Evolutionary conservation across 2,329 filamentous ascomycete genomes (phyloP).

Genomic region (Sclerotinia sclerotiorum): DNA sequence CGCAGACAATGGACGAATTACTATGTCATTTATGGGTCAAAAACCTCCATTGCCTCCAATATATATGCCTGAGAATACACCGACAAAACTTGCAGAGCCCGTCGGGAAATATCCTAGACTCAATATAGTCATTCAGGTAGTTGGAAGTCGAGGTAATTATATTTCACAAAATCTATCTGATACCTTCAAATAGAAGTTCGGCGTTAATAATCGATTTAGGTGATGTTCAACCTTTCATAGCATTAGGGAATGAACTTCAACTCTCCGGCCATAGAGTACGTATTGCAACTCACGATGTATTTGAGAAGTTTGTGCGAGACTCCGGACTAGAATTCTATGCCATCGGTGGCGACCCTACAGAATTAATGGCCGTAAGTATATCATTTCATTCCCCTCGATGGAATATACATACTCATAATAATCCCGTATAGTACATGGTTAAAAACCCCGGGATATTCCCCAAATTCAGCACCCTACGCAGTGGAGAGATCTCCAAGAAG

Average conservation of each 20-base stretch:
- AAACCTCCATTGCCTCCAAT: conserved; percentile 26
- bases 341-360: conserved; percentile 69
- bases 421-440: conserved; percentile 49
- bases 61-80: neutral
- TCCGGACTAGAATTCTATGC: conserved; percentile 75
- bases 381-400: no score
- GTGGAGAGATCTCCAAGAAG: conserved; percentile 70
- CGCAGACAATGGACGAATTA: conserved; percentile 31
- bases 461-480: conserved; percentile 68
- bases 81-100: neutral
- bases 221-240: conserved; percentile 76
- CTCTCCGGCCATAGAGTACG: conserved; percentile 68
- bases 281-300: conserved; percentile 74
- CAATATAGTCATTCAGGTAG: conserved; percentile 82
- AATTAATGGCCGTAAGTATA: conserved; percentile 12
- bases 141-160: conserved; percentile 64
- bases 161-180: neutral
- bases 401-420: neutral
- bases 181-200: neutral
- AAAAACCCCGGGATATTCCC: conserved; percentile 83
- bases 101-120: conserved; percentile 42
- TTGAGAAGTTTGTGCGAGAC: conserved; percentile 70
- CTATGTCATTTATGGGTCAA: conserved; percentile 26
- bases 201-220: neutral
- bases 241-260: conserved; percentile 69